Percentiles rank a stretch among this genome's conserved stretches.
Evolutionary conservation across 2,329 filamentous ascomycete species (phyloP).

Genomic region (Phyllosticta capitalensis): DNA sequence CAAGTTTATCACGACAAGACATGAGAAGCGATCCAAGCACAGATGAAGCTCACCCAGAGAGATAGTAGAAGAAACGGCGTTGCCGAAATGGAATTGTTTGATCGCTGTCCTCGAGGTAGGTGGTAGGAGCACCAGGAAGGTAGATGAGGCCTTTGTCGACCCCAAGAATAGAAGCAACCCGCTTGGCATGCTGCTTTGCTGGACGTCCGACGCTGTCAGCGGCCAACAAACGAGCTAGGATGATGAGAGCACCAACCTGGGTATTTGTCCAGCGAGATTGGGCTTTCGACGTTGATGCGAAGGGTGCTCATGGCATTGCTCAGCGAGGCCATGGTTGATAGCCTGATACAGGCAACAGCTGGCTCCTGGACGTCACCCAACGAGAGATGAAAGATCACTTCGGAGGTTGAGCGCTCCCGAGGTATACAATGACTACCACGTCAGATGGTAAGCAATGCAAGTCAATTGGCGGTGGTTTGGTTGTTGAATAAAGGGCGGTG

Average conservation of each 20-base stretch:
- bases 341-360: background rate
- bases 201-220: constrained; percentile 3
- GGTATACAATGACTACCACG: too few species aligned
- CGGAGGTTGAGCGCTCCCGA: too few species aligned
- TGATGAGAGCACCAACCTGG: constrained; percentile 22
- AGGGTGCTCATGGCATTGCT: background rate
- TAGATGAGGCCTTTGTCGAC: constrained; percentile 42
- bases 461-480: too few species aligned
- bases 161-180: constrained; percentile 27
- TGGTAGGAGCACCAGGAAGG: constrained; percentile 42
- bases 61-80: constrained; percentile 52
- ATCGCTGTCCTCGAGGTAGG: constrained; percentile 49
- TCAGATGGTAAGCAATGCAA: too few species aligned
- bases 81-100: constrained; percentile 48
- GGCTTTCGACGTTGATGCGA: background rate
- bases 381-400: too few species aligned
- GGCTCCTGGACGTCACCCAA: too few species aligned
- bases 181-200: constrained; percentile 33
- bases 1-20: constrained; percentile 10
- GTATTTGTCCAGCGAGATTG: constrained; percentile 27
- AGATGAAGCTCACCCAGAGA: constrained; percentile 37
- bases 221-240: background rate
- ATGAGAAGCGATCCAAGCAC: background rate
- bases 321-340: background rate
- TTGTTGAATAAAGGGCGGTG: too few species aligned